These are phyloP conservation scores for Aspergillus nomiae DNA, from an alignment of 2,329 filamentous ascomycete species.

Conservation along the genomic window DNA sequence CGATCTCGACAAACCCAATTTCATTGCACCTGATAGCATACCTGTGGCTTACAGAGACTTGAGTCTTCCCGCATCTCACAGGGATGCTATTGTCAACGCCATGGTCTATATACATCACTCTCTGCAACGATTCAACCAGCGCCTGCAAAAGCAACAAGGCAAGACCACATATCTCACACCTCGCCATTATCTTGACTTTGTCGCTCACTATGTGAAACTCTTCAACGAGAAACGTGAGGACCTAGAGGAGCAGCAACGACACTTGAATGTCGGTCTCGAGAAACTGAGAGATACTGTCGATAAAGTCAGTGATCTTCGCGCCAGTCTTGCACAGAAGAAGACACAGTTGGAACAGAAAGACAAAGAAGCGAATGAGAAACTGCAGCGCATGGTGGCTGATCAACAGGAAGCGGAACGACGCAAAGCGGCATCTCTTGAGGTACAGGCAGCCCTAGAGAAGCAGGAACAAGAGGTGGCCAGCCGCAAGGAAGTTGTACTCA, in stretches of 20 bases:
- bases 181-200: constrained; percentile 96
- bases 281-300: constrained; percentile 96
- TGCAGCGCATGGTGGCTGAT: constrained; percentile 95
- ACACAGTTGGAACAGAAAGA: constrained; percentile 90
- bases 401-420: constrained; percentile 92
- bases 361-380: constrained; percentile 92
- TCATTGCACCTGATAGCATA: constrained; percentile 83
- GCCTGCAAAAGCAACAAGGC: constrained; percentile 87
- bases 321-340: constrained; percentile 92
- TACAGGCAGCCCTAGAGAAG: constrained; percentile 81
- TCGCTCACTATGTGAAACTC: constrained; percentile 93
- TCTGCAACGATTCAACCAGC: constrained; percentile 83
- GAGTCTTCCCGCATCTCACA: constrained; percentile 79
- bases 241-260: constrained; percentile 95
- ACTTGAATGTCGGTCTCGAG: constrained; percentile 96
- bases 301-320: constrained; percentile 90
- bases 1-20: constrained; percentile 86
- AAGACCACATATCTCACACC: constrained; percentile 92
- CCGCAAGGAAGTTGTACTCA: constrained; percentile 79
- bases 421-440: constrained; percentile 83
- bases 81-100: constrained; percentile 90
- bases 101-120: constrained; percentile 99
- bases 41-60: constrained; percentile 90
- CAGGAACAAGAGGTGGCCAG: constrained; percentile 86
- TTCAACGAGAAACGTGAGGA: constrained; percentile 99